These are phyloP conservation scores for Solanum hybrid DNA, from an alignment of 305 asterid species.

Conservation along the genomic window DNA sequence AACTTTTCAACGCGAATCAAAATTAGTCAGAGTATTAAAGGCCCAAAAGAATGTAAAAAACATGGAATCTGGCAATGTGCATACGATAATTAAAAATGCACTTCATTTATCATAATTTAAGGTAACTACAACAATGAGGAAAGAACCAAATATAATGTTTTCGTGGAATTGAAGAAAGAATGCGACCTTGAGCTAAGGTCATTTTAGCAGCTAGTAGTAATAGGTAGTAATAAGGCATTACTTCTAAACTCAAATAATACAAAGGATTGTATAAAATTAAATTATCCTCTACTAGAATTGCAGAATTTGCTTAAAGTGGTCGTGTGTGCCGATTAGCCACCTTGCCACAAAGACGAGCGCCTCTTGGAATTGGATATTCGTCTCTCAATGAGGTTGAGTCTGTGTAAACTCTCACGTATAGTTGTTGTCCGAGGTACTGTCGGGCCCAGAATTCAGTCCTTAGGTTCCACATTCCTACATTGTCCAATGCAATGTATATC, in stretches of 20 bases:
- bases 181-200: constrained; percentile 75
- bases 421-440: constrained; percentile 83
- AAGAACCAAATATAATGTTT: constrained; percentile 5
- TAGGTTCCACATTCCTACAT: constrained; percentile 95
- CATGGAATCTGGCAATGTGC: not conserved
- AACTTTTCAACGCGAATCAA: not conserved
- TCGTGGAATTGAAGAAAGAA: constrained; percentile 15
- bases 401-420: constrained; percentile 73
- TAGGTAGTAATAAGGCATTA: constrained; percentile 7
- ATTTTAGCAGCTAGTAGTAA: constrained; percentile 9
- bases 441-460: constrained; percentile 93
- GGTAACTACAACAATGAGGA: not conserved
- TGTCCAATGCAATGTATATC: constrained; percentile 74
- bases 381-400: constrained; percentile 74
- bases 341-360: constrained; percentile 83
- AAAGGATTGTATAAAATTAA: not conserved
- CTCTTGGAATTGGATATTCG: constrained; percentile 82
- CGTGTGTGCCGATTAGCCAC: constrained; percentile 76
- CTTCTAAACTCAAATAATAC: not conserved
- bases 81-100: not conserved
- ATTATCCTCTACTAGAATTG: not conserved
- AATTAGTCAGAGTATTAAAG: not conserved
- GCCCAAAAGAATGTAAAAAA: not conserved
- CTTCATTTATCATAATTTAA: not conserved
- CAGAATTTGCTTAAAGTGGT: constrained; percentile 31